Percentiles rank a stretch among this genome's conserved stretches.
phyloP scores from a whole-genome alignment of 2,329 filamentous ascomycete genomes.

The Pseudogymnoascus destructans region DNA sequence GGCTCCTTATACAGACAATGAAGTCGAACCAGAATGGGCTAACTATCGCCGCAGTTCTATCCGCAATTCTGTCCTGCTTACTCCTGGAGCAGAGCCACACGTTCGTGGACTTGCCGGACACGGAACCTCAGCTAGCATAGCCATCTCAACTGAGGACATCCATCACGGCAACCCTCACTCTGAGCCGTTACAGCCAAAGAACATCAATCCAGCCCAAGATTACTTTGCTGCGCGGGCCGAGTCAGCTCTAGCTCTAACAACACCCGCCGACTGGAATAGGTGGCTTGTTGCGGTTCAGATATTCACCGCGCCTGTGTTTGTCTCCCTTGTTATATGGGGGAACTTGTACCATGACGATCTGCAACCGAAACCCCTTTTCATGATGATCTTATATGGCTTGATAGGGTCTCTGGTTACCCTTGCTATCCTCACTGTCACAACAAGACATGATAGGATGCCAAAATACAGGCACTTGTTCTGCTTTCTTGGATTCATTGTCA shows the following conservation, averaged over 20 bases:
- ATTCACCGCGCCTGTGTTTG: conserved; percentile 76
- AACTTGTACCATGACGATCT: conserved; percentile 48
- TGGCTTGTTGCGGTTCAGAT: conserved; percentile 82
- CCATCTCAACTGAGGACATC: conserved; percentile 21
- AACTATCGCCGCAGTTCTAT: conserved; percentile 5
- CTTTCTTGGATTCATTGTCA: conserved; percentile 79
- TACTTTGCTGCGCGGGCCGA: neutral
- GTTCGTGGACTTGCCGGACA: conserved; percentile 22
- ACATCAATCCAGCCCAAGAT: conserved; percentile 9
- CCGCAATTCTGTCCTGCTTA: neutral
- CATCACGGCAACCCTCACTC: conserved; percentile 20
- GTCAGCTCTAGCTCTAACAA: conserved; percentile 4
- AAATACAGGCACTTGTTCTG: conserved; percentile 68
- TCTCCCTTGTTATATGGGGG: conserved; percentile 62
- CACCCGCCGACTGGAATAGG: conserved; percentile 56
- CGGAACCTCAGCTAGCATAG: conserved; percentile 25
- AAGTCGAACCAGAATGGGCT: neutral
- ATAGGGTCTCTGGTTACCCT: conserved; percentile 56
- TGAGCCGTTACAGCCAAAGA: conserved; percentile 12
- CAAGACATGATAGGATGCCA: conserved; percentile 52
- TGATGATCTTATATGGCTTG: conserved; percentile 50
- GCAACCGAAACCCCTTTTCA: conserved; percentile 38
- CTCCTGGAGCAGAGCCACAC: neutral
- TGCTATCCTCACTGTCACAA: conserved; percentile 52
- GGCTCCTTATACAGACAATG: neutral